These are phyloP conservation scores for Backusella westeae DNA, from an alignment of 192 early-diverging fungal species.

Conservation along the genomic window DNA sequence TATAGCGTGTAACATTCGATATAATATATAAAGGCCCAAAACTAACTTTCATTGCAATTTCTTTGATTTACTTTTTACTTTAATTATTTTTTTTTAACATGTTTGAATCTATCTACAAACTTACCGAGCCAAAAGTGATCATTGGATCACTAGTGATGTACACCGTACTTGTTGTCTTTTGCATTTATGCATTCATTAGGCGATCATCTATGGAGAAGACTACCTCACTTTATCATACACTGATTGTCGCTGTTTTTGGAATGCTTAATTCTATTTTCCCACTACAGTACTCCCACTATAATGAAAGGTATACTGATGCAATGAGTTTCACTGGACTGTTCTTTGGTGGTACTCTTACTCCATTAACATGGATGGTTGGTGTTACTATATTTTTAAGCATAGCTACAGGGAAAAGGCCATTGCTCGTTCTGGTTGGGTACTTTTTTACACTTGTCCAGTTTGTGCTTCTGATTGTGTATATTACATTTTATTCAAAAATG, in stretches of 20 bases:
- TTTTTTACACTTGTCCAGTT: background rate
- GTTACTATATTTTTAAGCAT: background rate
- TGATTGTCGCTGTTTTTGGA: background rate
- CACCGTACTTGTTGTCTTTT: background rate
- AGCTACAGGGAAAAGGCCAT: background rate
- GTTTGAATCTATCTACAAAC: background rate
- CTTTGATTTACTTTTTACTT: background rate
- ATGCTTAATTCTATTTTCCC: background rate
- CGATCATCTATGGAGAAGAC: background rate
- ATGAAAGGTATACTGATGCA: too few relatives aligned
- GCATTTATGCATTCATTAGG: background rate
- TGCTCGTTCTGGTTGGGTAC: background rate
- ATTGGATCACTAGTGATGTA: background rate
- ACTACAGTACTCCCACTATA: background rate
- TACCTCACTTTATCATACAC: background rate
- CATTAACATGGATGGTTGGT: background rate
- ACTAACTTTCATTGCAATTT: too few relatives aligned
- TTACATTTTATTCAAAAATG: too few relatives aligned
- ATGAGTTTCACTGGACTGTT: background rate
- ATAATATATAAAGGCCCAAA: too few relatives aligned
- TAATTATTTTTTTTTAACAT: background rate
- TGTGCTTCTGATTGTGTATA: background rate
- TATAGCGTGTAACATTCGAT: too few relatives aligned
- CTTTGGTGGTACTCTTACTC: background rate
- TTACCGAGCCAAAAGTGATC: background rate